phyloP scores from a whole-genome alignment of 2,329 filamentous ascomycete species.

The Phoma herbarum region DNA sequence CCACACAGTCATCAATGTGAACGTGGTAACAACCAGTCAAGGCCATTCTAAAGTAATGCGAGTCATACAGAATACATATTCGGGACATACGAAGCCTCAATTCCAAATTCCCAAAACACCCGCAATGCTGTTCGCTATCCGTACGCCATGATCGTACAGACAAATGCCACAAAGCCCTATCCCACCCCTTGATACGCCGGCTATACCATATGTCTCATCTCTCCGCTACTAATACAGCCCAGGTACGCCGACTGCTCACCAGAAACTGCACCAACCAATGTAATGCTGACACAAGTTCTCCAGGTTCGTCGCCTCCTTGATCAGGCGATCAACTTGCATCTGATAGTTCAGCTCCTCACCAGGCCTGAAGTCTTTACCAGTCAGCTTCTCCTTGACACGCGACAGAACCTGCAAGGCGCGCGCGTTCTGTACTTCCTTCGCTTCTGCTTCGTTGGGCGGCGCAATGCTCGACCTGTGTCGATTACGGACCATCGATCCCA shows the following conservation, averaged over 20 bases:
- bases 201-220: slow-evolving; percentile 2
- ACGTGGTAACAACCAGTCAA: neutral
- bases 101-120: slow-evolving; percentile 6
- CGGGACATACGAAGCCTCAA: neutral
- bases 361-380: slow-evolving; percentile 88
- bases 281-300: slow-evolving; percentile 99
- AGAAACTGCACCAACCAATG: slow-evolving; percentile 99
- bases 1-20: neutral
- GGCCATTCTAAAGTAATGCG: slow-evolving; percentile 1
- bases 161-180: slow-evolving; percentile 6
- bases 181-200: slow-evolving; percentile 4
- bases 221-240: neutral
- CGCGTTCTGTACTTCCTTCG: slow-evolving; percentile 86
- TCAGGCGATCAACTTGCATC: slow-evolving; percentile 91
- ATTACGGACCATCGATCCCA: slow-evolving; percentile 45
- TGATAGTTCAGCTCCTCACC: slow-evolving; percentile 80
- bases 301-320: slow-evolving; percentile 93
- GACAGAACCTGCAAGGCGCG: slow-evolving; percentile 90
- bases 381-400: slow-evolving; percentile 94
- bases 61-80: slow-evolving; percentile 2
- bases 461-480: slow-evolving; percentile 49
- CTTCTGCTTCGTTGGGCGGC: slow-evolving; percentile 54
- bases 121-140: slow-evolving; percentile 14
- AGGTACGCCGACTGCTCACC: slow-evolving; percentile 62
- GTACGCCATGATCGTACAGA: slow-evolving; percentile 16